These are phyloP conservation scores for Cystobasidium onofrii DNA, from an alignment of 768 basidiomycete species.

Conservation along the genomic window DNA sequence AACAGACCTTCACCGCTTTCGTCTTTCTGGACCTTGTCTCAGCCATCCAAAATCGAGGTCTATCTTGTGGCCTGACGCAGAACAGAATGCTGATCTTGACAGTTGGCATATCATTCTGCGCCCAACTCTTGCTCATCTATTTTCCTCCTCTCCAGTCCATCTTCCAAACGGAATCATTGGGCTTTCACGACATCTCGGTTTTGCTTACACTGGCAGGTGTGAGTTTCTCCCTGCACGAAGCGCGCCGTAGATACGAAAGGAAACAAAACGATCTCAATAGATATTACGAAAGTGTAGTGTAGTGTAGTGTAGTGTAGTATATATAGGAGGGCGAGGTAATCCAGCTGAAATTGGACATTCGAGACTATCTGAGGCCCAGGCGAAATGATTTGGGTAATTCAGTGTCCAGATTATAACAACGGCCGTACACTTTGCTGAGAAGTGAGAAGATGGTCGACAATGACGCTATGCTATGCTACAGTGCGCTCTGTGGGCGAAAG, in stretches of 20 bases:
- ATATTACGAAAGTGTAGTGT: slow-evolving; percentile 22
- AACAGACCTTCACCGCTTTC: slow-evolving; percentile 91
- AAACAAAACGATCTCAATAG: slow-evolving; percentile 43
- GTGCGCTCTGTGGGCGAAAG: no score
- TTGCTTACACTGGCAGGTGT: slow-evolving; percentile 61
- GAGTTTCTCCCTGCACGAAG: slow-evolving; percentile 68
- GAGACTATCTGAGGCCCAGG: no score
- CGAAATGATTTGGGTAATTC: no score
- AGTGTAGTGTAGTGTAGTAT: background rate
- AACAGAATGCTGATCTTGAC: slow-evolving; percentile 87
- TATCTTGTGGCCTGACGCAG: slow-evolving; percentile 68
- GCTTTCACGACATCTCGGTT: slow-evolving; percentile 59
- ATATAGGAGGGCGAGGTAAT: no score
- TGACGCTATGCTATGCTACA: no score
- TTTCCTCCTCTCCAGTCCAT: slow-evolving; percentile 80
- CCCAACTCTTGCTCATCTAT: slow-evolving; percentile 78
- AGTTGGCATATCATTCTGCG: slow-evolving; percentile 73
- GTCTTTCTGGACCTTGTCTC: slow-evolving; percentile 95
- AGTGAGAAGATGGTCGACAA: no score
- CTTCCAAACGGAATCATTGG: slow-evolving; percentile 84
- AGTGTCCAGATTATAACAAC: no score
- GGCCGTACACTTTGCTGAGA: no score
- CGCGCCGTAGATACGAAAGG: slow-evolving; percentile 67
- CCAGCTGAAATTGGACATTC: no score
- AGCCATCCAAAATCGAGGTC: slow-evolving; percentile 84